A percentile compares a stretch with the other conserved stretches of the same genome.
Evolutionary conservation across 2,329 filamentous ascomycete genomes (phyloP).

Genomic region (Penicillium sp.): DNA sequence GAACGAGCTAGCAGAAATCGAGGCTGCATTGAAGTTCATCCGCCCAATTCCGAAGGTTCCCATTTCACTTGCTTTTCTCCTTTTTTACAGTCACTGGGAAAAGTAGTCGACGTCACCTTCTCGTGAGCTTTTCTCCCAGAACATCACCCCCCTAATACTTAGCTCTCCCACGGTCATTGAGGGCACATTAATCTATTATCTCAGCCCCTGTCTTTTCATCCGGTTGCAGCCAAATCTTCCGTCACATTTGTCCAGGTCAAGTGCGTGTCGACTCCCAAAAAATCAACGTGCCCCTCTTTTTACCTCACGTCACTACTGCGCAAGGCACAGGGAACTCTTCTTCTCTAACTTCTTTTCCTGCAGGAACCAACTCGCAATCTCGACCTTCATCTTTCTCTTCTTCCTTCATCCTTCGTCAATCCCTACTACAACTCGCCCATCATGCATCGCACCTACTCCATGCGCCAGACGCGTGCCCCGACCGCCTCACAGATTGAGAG

Average conservation of each 20-base stretch:
- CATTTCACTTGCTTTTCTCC: background rate
- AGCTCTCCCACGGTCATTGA: conserved; percentile 1
- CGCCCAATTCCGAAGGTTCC: conserved; percentile 1
- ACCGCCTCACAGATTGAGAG: conserved; percentile 90
- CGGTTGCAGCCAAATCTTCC: conserved; percentile 19
- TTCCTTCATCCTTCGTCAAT: background rate
- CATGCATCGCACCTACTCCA: conserved; percentile 99
- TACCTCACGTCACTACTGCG: conserved; percentile 36
- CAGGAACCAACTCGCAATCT: conserved; percentile 15
- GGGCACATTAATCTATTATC: background rate
- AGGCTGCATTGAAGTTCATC: background rate
- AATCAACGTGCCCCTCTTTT: conserved; percentile 5
- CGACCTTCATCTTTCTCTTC: background rate
- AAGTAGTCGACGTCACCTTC: conserved; percentile 13
- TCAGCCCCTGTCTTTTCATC: conserved; percentile 9
- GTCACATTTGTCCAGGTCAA: background rate
- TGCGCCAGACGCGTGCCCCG: conserved; percentile 94
- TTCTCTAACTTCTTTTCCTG: conserved; percentile 8
- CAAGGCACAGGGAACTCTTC: conserved; percentile 20
- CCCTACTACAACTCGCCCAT: conserved; percentile 18
- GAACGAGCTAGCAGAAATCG: background rate
- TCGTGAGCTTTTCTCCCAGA: conserved; percentile 7
- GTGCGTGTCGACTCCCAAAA: conserved; percentile 1
- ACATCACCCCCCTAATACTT: background rate
- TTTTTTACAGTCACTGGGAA: background rate